These are phyloP conservation scores for Aspergillus sp. DNA, from an alignment of 2,329 filamentous ascomycete species.

Conservation along the genomic window DNA sequence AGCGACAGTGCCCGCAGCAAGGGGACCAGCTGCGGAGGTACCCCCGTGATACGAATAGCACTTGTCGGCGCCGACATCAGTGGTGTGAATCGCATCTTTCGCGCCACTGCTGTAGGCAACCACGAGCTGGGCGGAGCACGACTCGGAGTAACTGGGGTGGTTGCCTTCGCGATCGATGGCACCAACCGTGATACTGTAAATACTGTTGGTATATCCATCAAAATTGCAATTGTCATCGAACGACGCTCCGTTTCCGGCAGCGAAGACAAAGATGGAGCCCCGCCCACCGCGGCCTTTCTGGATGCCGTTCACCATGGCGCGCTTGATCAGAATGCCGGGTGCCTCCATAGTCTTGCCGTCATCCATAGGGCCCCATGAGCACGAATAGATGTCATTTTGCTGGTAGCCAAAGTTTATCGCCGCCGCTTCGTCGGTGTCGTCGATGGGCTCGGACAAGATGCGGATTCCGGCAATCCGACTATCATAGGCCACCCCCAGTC, in stretches of 20 bases:
- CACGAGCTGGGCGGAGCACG: constrained; percentile 90
- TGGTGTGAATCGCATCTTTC: constrained; percentile 89
- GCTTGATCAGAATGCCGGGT: constrained; percentile 80
- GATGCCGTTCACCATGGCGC: constrained; percentile 87
- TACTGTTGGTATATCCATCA: constrained; percentile 98
- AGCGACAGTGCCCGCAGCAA: constrained; percentile 89
- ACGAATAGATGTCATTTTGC: constrained; percentile 95
- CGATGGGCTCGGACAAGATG: constrained; percentile 86
- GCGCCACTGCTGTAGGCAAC: constrained; percentile 95
- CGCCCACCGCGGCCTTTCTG: constrained; percentile 80
- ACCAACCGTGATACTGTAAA: constrained; percentile 96
- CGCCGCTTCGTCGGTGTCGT: constrained; percentile 85
- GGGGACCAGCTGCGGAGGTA: constrained; percentile 89
- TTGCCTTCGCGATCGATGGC: constrained; percentile 81
- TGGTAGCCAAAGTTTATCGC: constrained; percentile 92
- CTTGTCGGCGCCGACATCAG: constrained; percentile 78
- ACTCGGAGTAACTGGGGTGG: constrained; percentile 96
- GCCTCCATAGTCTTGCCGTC: constrained; percentile 93
- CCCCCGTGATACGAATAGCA: constrained; percentile 86
- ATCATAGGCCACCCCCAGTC: constrained; percentile 93
- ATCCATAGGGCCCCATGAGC: constrained; percentile 96
- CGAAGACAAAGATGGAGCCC: constrained; percentile 94
- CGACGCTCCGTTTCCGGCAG: constrained; percentile 86
- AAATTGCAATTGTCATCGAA: constrained; percentile 97
- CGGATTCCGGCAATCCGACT: constrained; percentile 86